phyloP scores from a whole-genome alignment of 495 filamentous ascomycete species.

The Saxophila tyrrhenica region DNA sequence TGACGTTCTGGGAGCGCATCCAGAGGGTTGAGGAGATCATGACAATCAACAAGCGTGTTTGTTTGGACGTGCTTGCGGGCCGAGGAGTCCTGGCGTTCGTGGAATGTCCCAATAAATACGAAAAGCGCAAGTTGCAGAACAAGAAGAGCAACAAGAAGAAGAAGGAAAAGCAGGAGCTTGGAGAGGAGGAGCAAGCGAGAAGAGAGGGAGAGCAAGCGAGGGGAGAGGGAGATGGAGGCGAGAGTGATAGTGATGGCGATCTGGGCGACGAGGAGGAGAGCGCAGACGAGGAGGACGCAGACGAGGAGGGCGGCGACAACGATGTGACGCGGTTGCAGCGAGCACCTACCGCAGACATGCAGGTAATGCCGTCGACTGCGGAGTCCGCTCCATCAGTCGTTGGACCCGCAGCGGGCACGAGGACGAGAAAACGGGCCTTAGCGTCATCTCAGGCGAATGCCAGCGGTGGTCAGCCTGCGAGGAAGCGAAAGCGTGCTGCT shows the following conservation, averaged over 20 bases:
- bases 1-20: neutral
- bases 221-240: neutral
- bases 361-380: too few relatives aligned
- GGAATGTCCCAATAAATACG: neutral
- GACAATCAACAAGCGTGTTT: constrained; percentile 1
- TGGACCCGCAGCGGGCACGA: neutral
- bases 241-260: neutral
- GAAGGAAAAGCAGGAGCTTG: neutral
- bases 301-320: neutral
- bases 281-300: neutral
- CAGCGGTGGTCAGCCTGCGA: neutral
- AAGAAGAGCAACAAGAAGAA: constrained; percentile 4
- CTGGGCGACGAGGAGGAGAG: neutral
- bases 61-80: constrained; percentile 1
- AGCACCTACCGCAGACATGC: too few relatives aligned
- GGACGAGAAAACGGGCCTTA: neutral
- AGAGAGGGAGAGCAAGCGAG: neutral
- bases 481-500: neutral
- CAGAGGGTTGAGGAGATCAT: neutral
- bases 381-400: too few relatives aligned
- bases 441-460: neutral
- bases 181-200: neutral
- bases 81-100: constrained; percentile 1
- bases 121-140: constrained; percentile 6
- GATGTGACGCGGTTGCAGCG: too few relatives aligned